Evolutionary conservation across 495 filamentous ascomycete genomes (phyloP).

Genomic region (Mytilinidion resinicola): DNA sequence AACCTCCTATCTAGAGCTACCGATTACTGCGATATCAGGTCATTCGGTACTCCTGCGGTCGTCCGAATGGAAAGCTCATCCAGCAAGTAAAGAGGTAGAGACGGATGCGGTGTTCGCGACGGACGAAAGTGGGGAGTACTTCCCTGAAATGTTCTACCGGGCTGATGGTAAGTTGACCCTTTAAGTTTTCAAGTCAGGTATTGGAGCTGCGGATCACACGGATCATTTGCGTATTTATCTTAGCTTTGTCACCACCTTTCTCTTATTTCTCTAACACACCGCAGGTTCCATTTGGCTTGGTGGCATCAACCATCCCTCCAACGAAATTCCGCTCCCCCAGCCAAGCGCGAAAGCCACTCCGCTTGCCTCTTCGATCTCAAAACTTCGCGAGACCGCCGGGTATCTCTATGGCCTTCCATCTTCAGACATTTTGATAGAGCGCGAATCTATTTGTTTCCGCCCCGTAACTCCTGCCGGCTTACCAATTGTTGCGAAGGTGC

Average conservation of each 20-base stretch:
- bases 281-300: background rate
- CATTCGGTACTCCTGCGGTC: slow-evolving; percentile 61
- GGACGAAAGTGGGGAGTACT: slow-evolving; percentile 44
- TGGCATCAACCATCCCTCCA: background rate
- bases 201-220: too few relatives aligned
- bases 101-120: slow-evolving; percentile 68
- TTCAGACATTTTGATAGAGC: background rate
- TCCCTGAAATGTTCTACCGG: slow-evolving; percentile 66
- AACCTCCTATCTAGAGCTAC: slow-evolving; percentile 41
- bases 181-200: too few relatives aligned
- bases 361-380: background rate
- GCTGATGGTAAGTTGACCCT: slow-evolving; percentile 54
- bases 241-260: too few relatives aligned
- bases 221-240: too few relatives aligned
- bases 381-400: background rate
- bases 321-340: background rate
- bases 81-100: slow-evolving; percentile 25
- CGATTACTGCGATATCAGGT: slow-evolving; percentile 58
- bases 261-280: too few relatives aligned
- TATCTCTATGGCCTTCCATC: background rate
- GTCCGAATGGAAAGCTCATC: slow-evolving; percentile 46
- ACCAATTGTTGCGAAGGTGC: slow-evolving; percentile 54
- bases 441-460: slow-evolving; percentile 49
- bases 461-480: slow-evolving; percentile 54
- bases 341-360: background rate